Evolutionary conservation across 805 yeast species (phyloP).

Genomic region (Nakazawaea molendinolei): DNA sequence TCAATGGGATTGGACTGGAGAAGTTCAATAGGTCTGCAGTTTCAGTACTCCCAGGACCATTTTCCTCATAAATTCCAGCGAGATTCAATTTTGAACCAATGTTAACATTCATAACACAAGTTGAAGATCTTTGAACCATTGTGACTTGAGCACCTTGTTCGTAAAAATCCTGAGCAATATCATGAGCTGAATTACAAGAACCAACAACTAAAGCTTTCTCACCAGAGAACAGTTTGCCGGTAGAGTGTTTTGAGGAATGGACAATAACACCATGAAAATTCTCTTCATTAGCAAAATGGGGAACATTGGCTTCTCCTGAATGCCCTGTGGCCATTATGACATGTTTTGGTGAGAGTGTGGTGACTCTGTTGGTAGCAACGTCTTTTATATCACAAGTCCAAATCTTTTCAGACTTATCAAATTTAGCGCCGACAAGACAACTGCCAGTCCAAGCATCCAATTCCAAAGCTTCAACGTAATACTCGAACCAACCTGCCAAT

Average conservation of each 20-base stretch:
- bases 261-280: slow-evolving; percentile 31
- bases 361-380: slow-evolving; percentile 20
- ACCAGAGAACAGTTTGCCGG: slow-evolving; percentile 35
- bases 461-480: slow-evolving; percentile 34
- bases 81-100: slow-evolving; percentile 25
- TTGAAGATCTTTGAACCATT: slow-evolving; percentile 39
- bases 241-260: slow-evolving; percentile 35
- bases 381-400: slow-evolving; percentile 30
- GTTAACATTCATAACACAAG: slow-evolving; percentile 33
- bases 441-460: slow-evolving; percentile 29
- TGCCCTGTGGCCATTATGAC: slow-evolving; percentile 39
- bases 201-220: slow-evolving; percentile 38
- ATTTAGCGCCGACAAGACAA: slow-evolving; percentile 25
- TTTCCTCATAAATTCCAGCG: slow-evolving; percentile 28
- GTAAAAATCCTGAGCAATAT: slow-evolving; percentile 37
- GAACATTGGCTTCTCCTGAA: slow-evolving; percentile 39
- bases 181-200: slow-evolving; percentile 40
- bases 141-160: slow-evolving; percentile 38
- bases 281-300: slow-evolving; percentile 31
- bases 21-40: slow-evolving; percentile 33
- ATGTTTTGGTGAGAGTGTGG: slow-evolving; percentile 27
- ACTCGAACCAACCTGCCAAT: slow-evolving; percentile 36
- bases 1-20: slow-evolving; percentile 28
- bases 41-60: slow-evolving; percentile 28
- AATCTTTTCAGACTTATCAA: slow-evolving; percentile 20